phyloP scores from a whole-genome alignment of 345 rosid species.

The Lepidium didymum region DNA sequence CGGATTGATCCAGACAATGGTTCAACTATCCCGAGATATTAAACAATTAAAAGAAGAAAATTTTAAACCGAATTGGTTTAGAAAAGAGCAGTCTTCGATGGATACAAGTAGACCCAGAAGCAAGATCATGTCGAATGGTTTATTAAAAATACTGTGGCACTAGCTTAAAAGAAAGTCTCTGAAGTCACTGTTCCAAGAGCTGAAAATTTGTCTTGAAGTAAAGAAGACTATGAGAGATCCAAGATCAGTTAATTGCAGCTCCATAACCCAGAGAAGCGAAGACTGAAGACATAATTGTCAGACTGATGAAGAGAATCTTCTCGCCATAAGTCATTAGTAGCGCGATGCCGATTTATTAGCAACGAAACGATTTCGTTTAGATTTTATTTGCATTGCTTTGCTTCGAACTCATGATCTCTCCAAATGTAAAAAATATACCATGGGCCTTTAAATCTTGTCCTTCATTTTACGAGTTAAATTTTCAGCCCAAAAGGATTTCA shows the following conservation, averaged over 20 bases:
- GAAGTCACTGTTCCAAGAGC: neutral
- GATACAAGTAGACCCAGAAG: constrained; percentile 4
- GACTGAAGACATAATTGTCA: neutral
- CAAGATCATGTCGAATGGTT: neutral
- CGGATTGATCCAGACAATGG: neutral
- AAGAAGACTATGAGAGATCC: constrained; percentile 1
- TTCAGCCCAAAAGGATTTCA: neutral
- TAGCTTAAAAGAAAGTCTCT: neutral
- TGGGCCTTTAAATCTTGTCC: neutral
- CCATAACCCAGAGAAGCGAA: neutral
- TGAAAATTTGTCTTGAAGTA: neutral
- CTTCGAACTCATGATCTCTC: neutral
- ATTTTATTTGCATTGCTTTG: neutral
- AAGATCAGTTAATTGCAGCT: neutral
- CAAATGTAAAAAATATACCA: too few species aligned
- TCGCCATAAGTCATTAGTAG: too few species aligned
- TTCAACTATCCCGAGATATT: neutral
- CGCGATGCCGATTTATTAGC: too few species aligned
- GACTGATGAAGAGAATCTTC: neutral
- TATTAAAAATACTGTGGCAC: neutral
- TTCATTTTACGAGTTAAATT: neutral
- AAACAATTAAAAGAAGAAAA: neutral
- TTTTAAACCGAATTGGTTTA: neutral
- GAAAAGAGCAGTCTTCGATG: neutral
- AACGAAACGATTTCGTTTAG: neutral